Evolutionary conservation across 129 eudicot genomes (phyloP).

Genomic region (Helianthus tuberosus): DNA sequence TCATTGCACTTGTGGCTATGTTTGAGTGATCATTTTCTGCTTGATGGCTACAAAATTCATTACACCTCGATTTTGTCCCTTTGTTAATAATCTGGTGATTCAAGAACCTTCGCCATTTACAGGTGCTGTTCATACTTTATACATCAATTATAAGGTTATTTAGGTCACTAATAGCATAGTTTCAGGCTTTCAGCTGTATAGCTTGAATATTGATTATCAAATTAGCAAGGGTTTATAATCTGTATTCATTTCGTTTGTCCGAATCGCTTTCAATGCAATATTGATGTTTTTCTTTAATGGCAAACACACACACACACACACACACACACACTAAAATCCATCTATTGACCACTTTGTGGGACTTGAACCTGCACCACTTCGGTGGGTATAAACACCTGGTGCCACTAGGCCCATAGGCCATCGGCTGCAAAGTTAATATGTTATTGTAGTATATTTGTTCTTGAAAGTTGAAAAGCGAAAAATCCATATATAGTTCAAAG

Average conservation of each 20-base stretch:
- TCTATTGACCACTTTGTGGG: too few relatives aligned
- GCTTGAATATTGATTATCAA: neutral
- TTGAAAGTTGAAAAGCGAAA: neutral
- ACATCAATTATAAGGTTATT: too few relatives aligned
- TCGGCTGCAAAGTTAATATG: neutral
- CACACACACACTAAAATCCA: too few relatives aligned
- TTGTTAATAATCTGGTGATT: neutral
- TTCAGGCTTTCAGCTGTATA: neutral
- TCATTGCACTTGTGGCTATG: constrained; percentile 10
- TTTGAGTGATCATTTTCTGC: constrained; percentile 6
- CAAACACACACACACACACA: too few relatives aligned
- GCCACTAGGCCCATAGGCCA: too few relatives aligned
- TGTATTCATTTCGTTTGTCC: neutral
- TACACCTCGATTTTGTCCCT: neutral
- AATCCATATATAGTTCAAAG: neutral
- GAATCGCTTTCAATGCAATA: neutral
- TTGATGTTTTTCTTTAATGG: too few relatives aligned
- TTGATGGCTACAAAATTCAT: neutral
- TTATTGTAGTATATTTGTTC: neutral
- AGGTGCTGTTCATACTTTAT: too few relatives aligned
- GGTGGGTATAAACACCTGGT: too few relatives aligned
- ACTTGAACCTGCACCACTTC: too few relatives aligned
- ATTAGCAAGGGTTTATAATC: constrained; percentile 21
- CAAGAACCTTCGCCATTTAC: too few relatives aligned
- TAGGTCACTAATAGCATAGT: too few relatives aligned